These are phyloP conservation scores for Reticulascus tulasneorum DNA, from an alignment of 2,329 filamentous ascomycete species.

Conservation along the genomic window DNA sequence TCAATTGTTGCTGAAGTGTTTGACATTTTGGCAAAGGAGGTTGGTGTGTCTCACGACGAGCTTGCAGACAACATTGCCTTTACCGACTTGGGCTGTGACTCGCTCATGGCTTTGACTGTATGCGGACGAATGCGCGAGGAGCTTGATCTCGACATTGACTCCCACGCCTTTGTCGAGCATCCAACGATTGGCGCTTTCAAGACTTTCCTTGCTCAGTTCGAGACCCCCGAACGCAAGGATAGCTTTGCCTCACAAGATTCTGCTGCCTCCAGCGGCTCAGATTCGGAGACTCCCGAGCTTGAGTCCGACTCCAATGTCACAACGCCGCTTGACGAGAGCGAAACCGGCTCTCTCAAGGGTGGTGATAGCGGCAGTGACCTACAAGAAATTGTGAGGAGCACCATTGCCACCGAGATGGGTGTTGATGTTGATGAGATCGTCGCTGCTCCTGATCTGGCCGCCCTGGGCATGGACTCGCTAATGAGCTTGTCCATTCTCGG, in stretches of 20 bases:
- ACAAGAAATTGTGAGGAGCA: conserved; percentile 55
- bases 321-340: conserved; percentile 49
- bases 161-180: conserved; percentile 50
- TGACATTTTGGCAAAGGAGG: conserved; percentile 53
- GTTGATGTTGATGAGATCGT: conserved; percentile 62
- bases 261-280: conserved; percentile 31
- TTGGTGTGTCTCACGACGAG: conserved; percentile 51
- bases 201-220: conserved; percentile 32
- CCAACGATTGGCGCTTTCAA: conserved; percentile 53
- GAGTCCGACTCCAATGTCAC: conserved; percentile 49
- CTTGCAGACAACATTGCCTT: conserved; percentile 54
- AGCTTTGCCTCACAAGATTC: conserved; percentile 23
- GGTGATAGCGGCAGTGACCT: conserved; percentile 37
- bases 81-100: conserved; percentile 56
- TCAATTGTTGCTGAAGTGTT: conserved; percentile 43
- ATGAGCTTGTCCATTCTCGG: conserved; percentile 54
- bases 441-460: conserved; percentile 49
- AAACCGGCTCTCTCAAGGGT: conserved; percentile 44
- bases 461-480: conserved; percentile 56
- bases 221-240: conserved; percentile 20
- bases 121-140: conserved; percentile 55
- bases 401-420: conserved; percentile 68
- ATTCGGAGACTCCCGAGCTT: conserved; percentile 41
- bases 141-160: conserved; percentile 50
- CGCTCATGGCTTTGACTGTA: conserved; percentile 57